Percentiles rank a stretch among this genome's conserved stretches.
Conservation (phyloP, 306 rosid species). For the Ormosia emarginata region DNA sequence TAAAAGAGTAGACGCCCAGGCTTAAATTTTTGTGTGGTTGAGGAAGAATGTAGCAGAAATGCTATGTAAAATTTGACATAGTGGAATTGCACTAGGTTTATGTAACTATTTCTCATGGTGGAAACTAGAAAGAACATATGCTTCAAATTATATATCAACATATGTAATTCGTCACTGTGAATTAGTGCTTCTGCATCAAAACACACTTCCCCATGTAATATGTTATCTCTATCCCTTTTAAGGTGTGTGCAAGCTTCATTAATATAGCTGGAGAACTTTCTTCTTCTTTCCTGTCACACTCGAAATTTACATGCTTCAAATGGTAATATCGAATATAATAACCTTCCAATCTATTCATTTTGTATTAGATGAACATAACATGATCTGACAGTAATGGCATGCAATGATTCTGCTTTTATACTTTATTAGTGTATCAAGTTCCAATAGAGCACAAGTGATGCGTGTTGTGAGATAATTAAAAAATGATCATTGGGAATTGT, state of each 20-base stretch:
- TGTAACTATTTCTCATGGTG: background rate
- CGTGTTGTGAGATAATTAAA: slow-evolving; percentile 16
- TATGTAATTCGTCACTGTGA: background rate
- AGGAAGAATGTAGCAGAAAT: background rate
- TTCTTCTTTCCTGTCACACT: background rate
- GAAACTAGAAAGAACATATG: slow-evolving; percentile 2
- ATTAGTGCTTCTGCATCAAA: background rate
- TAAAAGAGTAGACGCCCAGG: background rate
- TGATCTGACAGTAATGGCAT: slow-evolving; percentile 43
- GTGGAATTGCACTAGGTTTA: background rate
- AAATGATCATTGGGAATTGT: slow-evolving; percentile 37
- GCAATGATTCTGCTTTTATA: slow-evolving; percentile 30
- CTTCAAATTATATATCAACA: background rate
- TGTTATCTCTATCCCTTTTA: background rate
- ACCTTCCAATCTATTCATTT: slow-evolving; percentile 8
- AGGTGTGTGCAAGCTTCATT: background rate
- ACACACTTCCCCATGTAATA: background rate
- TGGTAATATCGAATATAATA: slow-evolving; percentile 1
- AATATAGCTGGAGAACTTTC: background rate
- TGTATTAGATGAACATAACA: slow-evolving; percentile 28
- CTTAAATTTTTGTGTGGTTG: background rate
- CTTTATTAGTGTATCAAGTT: slow-evolving; percentile 46
- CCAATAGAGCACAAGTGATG: slow-evolving; percentile 40
- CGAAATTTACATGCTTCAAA: background rate
- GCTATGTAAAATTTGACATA: background rate